Percentiles rank a stretch among this genome's conserved stretches.
These are phyloP conservation scores for Aspergillus chevalieri DNA, from an alignment of 2,329 filamentous ascomycete species.

Conservation along the genomic window DNA sequence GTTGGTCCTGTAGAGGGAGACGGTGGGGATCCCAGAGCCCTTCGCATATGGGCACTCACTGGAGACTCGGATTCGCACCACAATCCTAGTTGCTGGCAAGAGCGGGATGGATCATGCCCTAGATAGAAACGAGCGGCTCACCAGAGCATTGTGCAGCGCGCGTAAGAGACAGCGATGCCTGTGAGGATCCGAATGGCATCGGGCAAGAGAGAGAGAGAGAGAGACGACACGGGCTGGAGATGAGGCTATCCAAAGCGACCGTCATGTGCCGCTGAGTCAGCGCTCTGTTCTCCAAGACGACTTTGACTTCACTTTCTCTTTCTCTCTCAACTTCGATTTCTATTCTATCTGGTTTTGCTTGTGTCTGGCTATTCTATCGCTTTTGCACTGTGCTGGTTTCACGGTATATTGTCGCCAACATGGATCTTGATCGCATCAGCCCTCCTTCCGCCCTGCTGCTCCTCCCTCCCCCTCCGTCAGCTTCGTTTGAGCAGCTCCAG, in stretches of 20 bases:
- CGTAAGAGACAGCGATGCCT: background rate
- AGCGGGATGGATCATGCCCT: constrained; percentile 43
- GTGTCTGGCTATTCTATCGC: background rate
- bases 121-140: constrained; percentile 22
- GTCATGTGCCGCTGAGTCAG: constrained; percentile 16
- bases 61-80: constrained; percentile 39
- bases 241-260: background rate
- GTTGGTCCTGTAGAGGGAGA: background rate
- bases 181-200: constrained; percentile 5
- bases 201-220: background rate
- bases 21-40: background rate
- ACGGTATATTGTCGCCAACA: constrained; percentile 10
- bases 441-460: constrained; percentile 49
- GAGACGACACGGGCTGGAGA: background rate
- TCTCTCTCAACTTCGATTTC: background rate
- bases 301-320: background rate
- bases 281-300: background rate
- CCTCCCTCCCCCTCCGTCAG: constrained; percentile 55
- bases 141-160: constrained; percentile 15
- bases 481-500: constrained; percentile 47
- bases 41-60: background rate
- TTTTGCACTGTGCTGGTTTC: background rate
- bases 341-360: background rate
- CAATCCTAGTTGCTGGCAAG: constrained; percentile 32
- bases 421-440: constrained; percentile 16